Evolutionary conservation across 2,329 filamentous ascomycete genomes (phyloP), one percentile per base, ranked within the genome.

Genomic region (Volutella citrinella): DNA sequence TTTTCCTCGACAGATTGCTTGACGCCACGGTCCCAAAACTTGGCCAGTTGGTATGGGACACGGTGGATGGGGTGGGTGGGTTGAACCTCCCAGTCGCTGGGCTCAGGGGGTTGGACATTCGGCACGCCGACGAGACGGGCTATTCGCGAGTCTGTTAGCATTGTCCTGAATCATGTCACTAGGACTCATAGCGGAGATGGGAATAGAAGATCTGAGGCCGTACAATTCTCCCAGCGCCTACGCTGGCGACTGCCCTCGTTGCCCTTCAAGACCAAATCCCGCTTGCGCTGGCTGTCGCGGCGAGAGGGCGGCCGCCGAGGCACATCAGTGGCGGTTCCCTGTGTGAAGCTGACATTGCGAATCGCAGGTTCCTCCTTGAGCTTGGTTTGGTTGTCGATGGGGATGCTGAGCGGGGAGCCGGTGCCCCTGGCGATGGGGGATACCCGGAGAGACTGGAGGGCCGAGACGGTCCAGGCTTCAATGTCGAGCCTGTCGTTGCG

Each of bases 171-270:
- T 16, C 15, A 19, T 30, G 7, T 15, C 23, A n/a, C 19, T 14
- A 22, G 28, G 27, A 19, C 13, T 19, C 15, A 30, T 19, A 28
- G 27, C 24, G 21, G 17, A 14, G 4, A 18, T 16, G 34, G 6
- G 30, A 27, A 21, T 12, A 19, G 10, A n/a, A n/a, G 21, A 29
- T n/a, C 33, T 30, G 22, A 29, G 19, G 26, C 16, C 41, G 34
- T 74, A 94, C 88, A 87, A 62, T 97, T 98, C 69, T 98, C 93
- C 89, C 90, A 97, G 36, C 91, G 76, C 51, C 91, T 82, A 30
- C 91, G 75, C 53, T 91, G 82, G 21, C 91, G 78, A 51, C 80
- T 91, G 20, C 91, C 91, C 61, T 96, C 89, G 49, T 94, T 95
- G 36, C 91, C 91, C 66, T 89, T 94, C 19, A 93, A 70, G 32